Conservation (phyloP, 345 rosid species). For the Pugionium cornutum region DNA sequence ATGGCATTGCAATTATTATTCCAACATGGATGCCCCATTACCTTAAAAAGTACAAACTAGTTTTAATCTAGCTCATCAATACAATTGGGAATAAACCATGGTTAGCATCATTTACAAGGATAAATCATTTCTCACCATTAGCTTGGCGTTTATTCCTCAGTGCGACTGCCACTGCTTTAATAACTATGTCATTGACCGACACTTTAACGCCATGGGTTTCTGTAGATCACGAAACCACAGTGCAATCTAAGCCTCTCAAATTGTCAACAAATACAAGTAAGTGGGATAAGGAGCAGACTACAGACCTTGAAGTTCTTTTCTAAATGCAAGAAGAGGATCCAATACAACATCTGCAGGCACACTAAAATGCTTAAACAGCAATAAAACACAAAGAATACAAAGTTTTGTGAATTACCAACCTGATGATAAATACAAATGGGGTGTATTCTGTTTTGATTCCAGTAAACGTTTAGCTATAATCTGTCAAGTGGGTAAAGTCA, state of each 20-base stretch:
- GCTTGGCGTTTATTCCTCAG: conserved; percentile 83
- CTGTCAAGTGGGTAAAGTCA: conserved; percentile 47
- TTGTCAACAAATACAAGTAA: conserved; percentile 5
- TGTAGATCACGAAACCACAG: conserved; percentile 46
- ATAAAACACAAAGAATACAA: conserved; percentile 20
- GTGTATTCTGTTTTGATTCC: conserved; percentile 93
- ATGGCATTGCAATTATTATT: background rate
- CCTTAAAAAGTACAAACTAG: conserved; percentile 2
- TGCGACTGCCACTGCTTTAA: conserved; percentile 87
- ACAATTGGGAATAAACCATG: conserved; percentile 7
- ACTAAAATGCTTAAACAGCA: conserved; percentile 30
- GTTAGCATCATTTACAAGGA: conserved; percentile 7
- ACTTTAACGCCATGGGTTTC: conserved; percentile 82
- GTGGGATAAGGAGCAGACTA: conserved; percentile 20
- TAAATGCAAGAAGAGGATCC: conserved; percentile 93
- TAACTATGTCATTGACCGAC: conserved; percentile 96
- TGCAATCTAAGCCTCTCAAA: conserved; percentile 35
- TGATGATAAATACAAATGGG: conserved; percentile 86
- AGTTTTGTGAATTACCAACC: conserved; percentile 45
- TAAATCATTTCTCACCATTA: conserved; percentile 65
- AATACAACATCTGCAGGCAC: conserved; percentile 73
- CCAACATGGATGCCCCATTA: conserved; percentile 2
- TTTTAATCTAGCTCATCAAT: conserved; percentile 18
- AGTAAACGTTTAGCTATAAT: conserved; percentile 84
- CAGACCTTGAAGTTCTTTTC: conserved; percentile 90